A percentile compares a stretch with the other conserved stretches of the same genome.
Conservation (phyloP, 768 basidiomycete genomes). For the Boletus subparvulus region DNA sequence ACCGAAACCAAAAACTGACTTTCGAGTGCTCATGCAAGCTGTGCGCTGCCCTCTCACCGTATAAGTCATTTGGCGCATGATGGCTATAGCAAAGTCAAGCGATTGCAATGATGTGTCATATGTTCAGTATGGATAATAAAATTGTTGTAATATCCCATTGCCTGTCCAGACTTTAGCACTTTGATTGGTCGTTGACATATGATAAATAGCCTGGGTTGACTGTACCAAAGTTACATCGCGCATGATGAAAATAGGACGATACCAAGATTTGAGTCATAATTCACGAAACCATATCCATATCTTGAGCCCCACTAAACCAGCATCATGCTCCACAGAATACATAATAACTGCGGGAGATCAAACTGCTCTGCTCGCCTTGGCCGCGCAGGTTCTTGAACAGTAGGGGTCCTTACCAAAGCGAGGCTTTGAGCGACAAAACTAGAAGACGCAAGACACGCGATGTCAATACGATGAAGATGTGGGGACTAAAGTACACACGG, state of each 20-base stretch:
- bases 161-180: neutral
- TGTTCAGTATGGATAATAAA: too few species aligned
- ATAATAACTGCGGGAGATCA: constrained; percentile 1
- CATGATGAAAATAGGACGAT: constrained; percentile 5
- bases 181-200: too few species aligned
- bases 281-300: constrained; percentile 2
- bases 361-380: constrained; percentile 18
- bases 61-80: too few species aligned
- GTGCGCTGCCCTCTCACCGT: too few species aligned
- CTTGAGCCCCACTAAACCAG: neutral
- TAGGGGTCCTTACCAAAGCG: constrained; percentile 36
- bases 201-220: neutral
- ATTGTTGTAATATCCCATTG: neutral
- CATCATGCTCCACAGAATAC: neutral
- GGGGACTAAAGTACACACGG: constrained; percentile 17
- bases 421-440: constrained; percentile 33
- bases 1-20: constrained; percentile 36
- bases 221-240: neutral
- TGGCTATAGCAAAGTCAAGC: too few species aligned
- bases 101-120: constrained; percentile 21
- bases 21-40: constrained; percentile 3
- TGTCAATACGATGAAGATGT: constrained; percentile 3
- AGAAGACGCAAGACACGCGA: neutral
- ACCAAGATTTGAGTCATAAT: constrained; percentile 22
- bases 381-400: constrained; percentile 34